Evolutionary conservation across 2,329 filamentous ascomycete species (phyloP), one percentile per base, ranked within the genome.

Genomic region (Akanthomyces lecanii): DNA sequence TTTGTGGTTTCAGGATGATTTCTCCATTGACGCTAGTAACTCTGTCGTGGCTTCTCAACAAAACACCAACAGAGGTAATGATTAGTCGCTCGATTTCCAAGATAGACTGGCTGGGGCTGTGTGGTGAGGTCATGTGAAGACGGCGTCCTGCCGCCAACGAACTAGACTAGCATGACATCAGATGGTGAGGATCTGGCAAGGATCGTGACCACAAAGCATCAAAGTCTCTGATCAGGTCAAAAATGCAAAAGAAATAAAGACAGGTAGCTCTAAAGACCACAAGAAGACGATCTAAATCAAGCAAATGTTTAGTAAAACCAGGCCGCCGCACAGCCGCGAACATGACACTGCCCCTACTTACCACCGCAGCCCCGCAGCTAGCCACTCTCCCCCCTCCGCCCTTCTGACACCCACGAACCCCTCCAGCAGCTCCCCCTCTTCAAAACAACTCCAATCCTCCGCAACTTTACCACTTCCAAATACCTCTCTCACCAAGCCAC

Each of bases 121-220:
- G 18, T 58, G 44, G 30, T 48, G 56, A 59, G 56, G 56, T 51
- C 56, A 59, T 59, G 45, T 51, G 56, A 51, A 59, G 45, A 40
- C 23, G 44, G 7, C 21, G 16, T 16, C 10, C 42, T 28, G 56
- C 56, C 42, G 21, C 55, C 42, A 7, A 51, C 7, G n/a, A 38
- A 28, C 11, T 21, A 8, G 33, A 21, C 45, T 51, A 21, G 42
- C 42, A 51, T 59, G 56, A 59, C 56, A 59, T 59, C 56, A 51
- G 56, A 51, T 21, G 18, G 42, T 16, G 21, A 44, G 11, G 18
- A 25, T 11, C 40, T 45, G 25, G 25, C 33, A 40, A 45, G 38
- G 23, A 54, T 42, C 36, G 23, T 11, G 36, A 36, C 23, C 23
- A 54, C 52, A 42, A 18, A 14, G 21, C 21, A 21, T 7, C 14